Evolutionary conservation across 78 protist genomes (phyloP).

Genomic region (Emiliania huxleyi): DNA sequence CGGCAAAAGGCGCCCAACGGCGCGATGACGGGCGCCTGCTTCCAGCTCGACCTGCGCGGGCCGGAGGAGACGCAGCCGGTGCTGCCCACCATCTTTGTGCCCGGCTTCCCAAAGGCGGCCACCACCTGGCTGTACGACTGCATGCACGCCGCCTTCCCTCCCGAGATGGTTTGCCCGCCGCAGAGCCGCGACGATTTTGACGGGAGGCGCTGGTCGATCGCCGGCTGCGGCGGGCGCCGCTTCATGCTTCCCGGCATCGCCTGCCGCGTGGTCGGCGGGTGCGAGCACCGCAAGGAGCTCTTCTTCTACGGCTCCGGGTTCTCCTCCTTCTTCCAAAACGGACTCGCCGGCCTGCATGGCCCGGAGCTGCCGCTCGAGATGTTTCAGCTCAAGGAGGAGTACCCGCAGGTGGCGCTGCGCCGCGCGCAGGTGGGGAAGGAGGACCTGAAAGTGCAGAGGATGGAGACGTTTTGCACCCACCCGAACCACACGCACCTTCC

Average conservation of each 20-base stretch:
- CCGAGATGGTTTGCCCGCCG: neutral
- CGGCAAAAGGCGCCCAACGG: neutral
- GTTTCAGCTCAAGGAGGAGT: neutral
- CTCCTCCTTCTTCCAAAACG: neutral
- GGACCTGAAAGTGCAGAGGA: neutral
- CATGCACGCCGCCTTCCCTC: constrained; percentile 5
- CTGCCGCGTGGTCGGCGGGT: neutral
- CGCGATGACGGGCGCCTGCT: neutral
- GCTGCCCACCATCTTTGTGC: neutral
- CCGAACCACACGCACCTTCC: neutral
- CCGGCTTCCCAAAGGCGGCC: constrained; percentile 11
- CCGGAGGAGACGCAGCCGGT: neutral
- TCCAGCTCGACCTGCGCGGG: neutral
- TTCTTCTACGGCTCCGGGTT: neutral
- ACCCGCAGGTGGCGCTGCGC: neutral
- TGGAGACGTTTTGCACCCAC: neutral
- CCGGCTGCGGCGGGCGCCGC: neutral
- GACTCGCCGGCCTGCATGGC: neutral
- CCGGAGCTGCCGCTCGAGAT: neutral
- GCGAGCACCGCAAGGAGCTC: neutral
- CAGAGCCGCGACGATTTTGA: neutral
- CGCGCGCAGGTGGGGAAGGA: neutral
- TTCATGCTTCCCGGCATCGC: neutral
- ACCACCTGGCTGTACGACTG: constrained; percentile 18
- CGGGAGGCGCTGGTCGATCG: neutral